Evolutionary conservation across 2,329 filamentous ascomycete genomes (phyloP).

Genomic region (Penicillium capsulatum): DNA sequence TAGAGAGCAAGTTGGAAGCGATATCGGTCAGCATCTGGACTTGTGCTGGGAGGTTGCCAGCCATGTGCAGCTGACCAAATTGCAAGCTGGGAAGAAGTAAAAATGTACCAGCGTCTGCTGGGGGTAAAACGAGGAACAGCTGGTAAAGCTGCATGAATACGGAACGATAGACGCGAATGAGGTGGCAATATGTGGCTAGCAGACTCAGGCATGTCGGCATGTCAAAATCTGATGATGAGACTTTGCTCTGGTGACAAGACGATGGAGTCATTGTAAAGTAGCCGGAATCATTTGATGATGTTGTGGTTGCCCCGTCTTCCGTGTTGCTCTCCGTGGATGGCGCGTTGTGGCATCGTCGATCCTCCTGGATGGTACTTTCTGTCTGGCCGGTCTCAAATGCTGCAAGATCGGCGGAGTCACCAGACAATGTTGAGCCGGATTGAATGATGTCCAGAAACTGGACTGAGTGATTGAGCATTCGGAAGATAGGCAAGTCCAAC

Average conservation of each 20-base stretch:
- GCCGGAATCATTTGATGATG: slow-evolving; percentile 11
- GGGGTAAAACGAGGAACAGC: slow-evolving; percentile 14
- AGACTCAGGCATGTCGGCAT: slow-evolving; percentile 12
- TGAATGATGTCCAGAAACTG: slow-evolving; percentile 14
- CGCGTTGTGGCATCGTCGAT: not conserved
- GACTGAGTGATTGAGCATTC: slow-evolving; percentile 14
- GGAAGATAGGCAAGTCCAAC: slow-evolving; percentile 16
- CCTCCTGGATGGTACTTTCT: not conserved
- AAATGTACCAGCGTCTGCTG: slow-evolving; percentile 9
- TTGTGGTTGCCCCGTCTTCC: slow-evolving; percentile 4
- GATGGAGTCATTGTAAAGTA: slow-evolving; percentile 8
- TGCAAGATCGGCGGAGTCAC: not conserved
- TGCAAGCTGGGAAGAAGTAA: slow-evolving; percentile 11
- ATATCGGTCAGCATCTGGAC: slow-evolving; percentile 12
- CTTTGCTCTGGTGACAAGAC: not conserved
- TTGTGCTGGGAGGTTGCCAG: slow-evolving; percentile 9
- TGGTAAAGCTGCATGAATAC: slow-evolving; percentile 19
- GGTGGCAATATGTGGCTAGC: slow-evolving; percentile 14
- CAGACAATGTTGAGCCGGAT: not conserved
- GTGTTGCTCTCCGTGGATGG: not conserved
- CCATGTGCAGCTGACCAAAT: slow-evolving; percentile 9
- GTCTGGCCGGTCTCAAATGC: not conserved
- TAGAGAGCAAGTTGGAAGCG: slow-evolving; percentile 9
- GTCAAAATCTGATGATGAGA: not conserved
- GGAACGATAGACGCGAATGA: slow-evolving; percentile 14